Evolutionary conservation across 306 rosid genomes (phyloP).

Genomic region (Fragaria ananassa): DNA sequence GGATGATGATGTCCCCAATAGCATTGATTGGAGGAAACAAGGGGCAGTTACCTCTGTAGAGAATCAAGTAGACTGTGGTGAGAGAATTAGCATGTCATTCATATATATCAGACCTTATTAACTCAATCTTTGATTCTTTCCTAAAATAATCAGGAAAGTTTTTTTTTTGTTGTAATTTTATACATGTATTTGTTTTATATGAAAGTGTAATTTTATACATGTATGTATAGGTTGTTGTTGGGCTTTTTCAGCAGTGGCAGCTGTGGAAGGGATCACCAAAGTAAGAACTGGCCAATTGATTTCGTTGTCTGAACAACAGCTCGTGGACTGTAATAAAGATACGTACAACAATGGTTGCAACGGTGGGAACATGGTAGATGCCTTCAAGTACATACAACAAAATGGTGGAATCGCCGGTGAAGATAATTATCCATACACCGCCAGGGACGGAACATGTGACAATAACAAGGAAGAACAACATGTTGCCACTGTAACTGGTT

Average conservation of each 20-base stretch:
- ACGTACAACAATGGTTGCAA: not conserved
- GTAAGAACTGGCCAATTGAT: slow-evolving; percentile 11
- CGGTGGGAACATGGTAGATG: not conserved
- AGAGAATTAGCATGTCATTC: not conserved
- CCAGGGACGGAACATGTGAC: not conserved
- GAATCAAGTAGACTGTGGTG: not conserved
- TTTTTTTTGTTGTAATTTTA: too few species aligned
- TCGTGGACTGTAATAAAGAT: not conserved
- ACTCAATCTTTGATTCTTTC: not conserved
- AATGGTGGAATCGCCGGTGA: not conserved
- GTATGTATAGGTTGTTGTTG: slow-evolving; percentile 25
- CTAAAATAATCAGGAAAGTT: not conserved
- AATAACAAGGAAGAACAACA: not conserved
- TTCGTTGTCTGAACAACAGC: not conserved
- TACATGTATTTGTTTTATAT: not conserved
- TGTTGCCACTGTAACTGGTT: slow-evolving; percentile 14
- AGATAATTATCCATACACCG: not conserved
- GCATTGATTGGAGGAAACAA: slow-evolving; percentile 34
- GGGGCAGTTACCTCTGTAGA: slow-evolving; percentile 36
- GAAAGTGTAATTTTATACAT: not conserved
- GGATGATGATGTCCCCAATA: slow-evolving; percentile 12
- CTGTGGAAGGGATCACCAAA: slow-evolving; percentile 26
- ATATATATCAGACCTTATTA: too few species aligned
- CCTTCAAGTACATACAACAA: not conserved
- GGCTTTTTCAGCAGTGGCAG: slow-evolving; percentile 29